Evolutionary conservation across 805 yeast genomes (phyloP), one percentile per base, ranked within the genome.

Genomic region (Wickerhamomyces rabaulensis): DNA sequence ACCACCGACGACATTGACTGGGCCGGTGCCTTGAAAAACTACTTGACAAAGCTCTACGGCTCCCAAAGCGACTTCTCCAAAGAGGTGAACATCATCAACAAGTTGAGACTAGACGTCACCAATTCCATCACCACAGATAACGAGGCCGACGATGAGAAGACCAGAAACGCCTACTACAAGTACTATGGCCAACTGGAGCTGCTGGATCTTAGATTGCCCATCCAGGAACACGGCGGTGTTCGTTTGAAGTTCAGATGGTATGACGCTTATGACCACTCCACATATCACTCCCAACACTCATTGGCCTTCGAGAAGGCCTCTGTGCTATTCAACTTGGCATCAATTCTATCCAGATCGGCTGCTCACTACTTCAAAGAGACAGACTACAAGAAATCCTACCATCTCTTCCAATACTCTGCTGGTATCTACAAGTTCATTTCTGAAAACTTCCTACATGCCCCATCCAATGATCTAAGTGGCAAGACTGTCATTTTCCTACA

Each of bases 261-360:
- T 53, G 96, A 91, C 60, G 84, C 94, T 6, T 87, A 82, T 58
- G 68, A 71, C 43, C 67, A 68, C 8, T 53, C 69, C 1, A 65
- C 70, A 1, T 66, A 73, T 13, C 75, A 75, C 49, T 71, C 84
- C n/a, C 97, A 91, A 61, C 78, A 77, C 56, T 84, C 96, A 0
- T 58, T 87, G 39, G 89, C 96, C 0, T 90, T 87, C 60, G 99
- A 92, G 59, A 92, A 92, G 66, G 96, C 97, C 0, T 78, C 86
- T 22, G 69, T 84, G 2, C 70, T 94, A 44, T 92, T 83, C 73
- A 91, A 91, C 58, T 66, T 91, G 44, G 97, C 82, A 1, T 74
- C 87, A 0, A 57, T 82, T 2, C 66, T 83, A 48, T 75, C 85
- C 3, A 70, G 75, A 46, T 67, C 76, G 33, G 84, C 82, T 2